Evolutionary conservation across 1,139 yeast species (phyloP).

Genomic region (Sugiyamaella paludigena): DNA sequence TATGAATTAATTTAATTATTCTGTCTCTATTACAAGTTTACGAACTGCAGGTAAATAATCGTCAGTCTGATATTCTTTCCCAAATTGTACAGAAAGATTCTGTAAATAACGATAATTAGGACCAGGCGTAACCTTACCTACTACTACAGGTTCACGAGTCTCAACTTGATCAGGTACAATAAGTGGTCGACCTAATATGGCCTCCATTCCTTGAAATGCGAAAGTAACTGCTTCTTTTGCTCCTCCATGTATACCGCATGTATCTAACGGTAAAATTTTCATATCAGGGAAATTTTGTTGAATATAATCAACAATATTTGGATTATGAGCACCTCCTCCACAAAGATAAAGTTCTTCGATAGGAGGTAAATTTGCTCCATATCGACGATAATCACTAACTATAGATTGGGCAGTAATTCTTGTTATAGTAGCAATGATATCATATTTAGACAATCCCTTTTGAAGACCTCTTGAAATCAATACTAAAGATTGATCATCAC

Average conservation of each 20-base stretch:
- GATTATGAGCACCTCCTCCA: slow-evolving; percentile 25
- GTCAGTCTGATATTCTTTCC: slow-evolving; percentile 7
- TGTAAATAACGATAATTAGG: slow-evolving; percentile 22
- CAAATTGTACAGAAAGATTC: slow-evolving; percentile 17
- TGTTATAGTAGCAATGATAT: slow-evolving; percentile 25
- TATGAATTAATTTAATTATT: neutral
- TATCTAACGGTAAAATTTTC: slow-evolving; percentile 18
- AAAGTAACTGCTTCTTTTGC: slow-evolving; percentile 25
- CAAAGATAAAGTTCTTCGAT: slow-evolving; percentile 25
- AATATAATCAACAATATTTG: slow-evolving; percentile 22
- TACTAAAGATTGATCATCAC: slow-evolving; percentile 19
- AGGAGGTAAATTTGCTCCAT: slow-evolving; percentile 12
- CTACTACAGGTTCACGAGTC: slow-evolving; percentile 20
- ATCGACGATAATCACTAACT: slow-evolving; percentile 20
- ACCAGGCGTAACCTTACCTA: slow-evolving; percentile 25
- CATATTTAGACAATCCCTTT: slow-evolving; percentile 21
- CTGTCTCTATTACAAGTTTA: slow-evolving; percentile 16
- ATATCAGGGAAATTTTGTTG: slow-evolving; percentile 19
- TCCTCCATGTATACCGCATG: slow-evolving; percentile 21
- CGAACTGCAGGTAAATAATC: slow-evolving; percentile 21
- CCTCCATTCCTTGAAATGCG: slow-evolving; percentile 26
- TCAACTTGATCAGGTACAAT: slow-evolving; percentile 24
- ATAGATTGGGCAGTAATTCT: slow-evolving; percentile 25
- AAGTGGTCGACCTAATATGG: slow-evolving; percentile 23
- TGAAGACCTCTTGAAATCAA: slow-evolving; percentile 18